Conservation (phyloP, 306 rosid genomes). For the Ormosia semicastrata region DNA sequence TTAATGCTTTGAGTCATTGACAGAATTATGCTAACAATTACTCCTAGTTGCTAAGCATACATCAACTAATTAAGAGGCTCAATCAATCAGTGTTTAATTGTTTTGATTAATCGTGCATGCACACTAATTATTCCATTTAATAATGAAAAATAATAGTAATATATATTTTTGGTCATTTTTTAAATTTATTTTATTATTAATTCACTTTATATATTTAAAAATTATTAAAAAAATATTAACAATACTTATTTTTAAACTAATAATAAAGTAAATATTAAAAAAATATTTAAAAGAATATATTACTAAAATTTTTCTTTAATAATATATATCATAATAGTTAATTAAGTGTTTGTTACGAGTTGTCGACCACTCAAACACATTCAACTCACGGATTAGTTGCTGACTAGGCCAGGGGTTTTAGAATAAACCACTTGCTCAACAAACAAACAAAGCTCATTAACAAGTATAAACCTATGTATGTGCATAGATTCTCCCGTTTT, state of each 20-base stretch:
- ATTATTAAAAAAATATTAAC: too few species aligned
- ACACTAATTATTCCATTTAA: not conserved
- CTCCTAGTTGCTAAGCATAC: not conserved
- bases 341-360: not conserved
- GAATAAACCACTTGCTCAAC: slow-evolving; percentile 24
- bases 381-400: not conserved
- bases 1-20: not conserved
- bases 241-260: too few species aligned
- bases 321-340: not conserved
- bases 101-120: not conserved
- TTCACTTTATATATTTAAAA: too few species aligned
- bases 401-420: slow-evolving; percentile 10
- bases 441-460: slow-evolving; percentile 7
- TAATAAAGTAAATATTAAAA: too few species aligned
- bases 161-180: too few species aligned
- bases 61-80: not conserved
- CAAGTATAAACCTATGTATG: not conserved
- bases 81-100: not conserved
- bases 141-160: too few species aligned
- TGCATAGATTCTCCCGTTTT: slow-evolving; percentile 20
- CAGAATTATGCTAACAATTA: not conserved
- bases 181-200: too few species aligned
- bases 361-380: not conserved
- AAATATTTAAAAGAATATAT: too few species aligned
- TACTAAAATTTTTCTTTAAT: not conserved